A percentile compares a stretch with the other conserved stretches of the same genome.
Conservation (phyloP, 1,139 yeast genomes). For the Candida sp. region DNA sequence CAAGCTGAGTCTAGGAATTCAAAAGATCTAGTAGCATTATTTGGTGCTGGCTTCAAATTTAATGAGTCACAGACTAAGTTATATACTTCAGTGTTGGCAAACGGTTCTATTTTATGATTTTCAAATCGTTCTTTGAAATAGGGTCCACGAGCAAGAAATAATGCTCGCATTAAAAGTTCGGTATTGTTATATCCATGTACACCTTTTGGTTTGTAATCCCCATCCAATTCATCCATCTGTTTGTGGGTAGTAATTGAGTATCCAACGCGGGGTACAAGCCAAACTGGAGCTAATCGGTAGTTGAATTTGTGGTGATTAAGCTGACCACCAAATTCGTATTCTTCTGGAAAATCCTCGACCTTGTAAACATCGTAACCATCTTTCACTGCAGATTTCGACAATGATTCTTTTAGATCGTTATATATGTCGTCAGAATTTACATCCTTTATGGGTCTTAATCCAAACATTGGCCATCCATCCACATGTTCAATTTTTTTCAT, state of each 20-base stretch:
- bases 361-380: conserved; percentile 47
- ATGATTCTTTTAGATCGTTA: conserved; percentile 17
- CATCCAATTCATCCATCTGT: conserved; percentile 47
- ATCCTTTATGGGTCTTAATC: conserved; percentile 56
- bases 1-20: conserved; percentile 36
- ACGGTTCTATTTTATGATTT: conserved; percentile 51
- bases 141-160: conserved; percentile 82
- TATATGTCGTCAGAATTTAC: conserved; percentile 17
- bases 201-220: conserved; percentile 63
- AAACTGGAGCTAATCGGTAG: conserved; percentile 74
- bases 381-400: conserved; percentile 15
- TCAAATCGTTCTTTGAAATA: conserved; percentile 40
- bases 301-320: conserved; percentile 38
- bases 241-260: conserved; percentile 68
- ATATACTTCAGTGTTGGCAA: conserved; percentile 70
- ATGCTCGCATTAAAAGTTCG: conserved; percentile 77
- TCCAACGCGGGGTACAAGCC: conserved; percentile 83
- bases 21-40: conserved; percentile 50
- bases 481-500: conserved; percentile 51
- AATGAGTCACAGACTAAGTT: conserved; percentile 71
- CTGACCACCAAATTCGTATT: conserved; percentile 65
- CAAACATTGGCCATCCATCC: conserved; percentile 92
- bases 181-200: conserved; percentile 83
- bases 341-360: conserved; percentile 58
- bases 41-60: conserved; percentile 51